Conservation (phyloP, 306 rosid species). For the Inga laurina region DNA sequence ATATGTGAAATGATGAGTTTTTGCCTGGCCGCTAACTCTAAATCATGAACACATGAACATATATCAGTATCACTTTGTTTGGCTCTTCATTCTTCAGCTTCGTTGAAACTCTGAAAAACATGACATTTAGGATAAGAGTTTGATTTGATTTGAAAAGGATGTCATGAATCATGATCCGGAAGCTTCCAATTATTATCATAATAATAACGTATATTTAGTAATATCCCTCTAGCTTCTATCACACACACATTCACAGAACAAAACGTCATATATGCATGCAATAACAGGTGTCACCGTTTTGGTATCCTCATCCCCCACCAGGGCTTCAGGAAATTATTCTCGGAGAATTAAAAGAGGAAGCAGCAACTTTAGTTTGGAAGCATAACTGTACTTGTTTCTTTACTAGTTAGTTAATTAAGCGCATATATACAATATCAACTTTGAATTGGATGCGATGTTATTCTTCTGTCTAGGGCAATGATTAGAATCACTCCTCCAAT, state of each 20-base stretch:
- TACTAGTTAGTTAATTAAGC: background rate
- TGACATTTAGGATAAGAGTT: slow-evolving; percentile 3
- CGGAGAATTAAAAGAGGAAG: too few species aligned
- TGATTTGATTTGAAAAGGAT: background rate
- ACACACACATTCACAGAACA: background rate
- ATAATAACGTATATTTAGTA: too few species aligned
- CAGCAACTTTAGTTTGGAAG: background rate
- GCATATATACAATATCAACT: background rate
- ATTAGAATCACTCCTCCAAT: background rate
- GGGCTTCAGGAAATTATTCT: slow-evolving; percentile 8
- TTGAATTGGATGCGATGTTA: background rate
- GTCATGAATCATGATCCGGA: background rate
- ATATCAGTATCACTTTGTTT: background rate
- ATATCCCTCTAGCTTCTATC: background rate
- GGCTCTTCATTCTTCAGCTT: background rate
- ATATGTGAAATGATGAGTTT: background rate
- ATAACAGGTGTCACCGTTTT: background rate
- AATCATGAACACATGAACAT: background rate
- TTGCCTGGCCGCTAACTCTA: background rate
- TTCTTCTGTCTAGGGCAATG: background rate
- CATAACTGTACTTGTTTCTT: too few species aligned
- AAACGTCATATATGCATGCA: slow-evolving; percentile 1
- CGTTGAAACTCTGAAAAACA: background rate
- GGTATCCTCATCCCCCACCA: slow-evolving; percentile 18
- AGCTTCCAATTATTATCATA: background rate